These are phyloP conservation scores for Pichia rugopelliculosa DNA, from an alignment of 805 yeast genomes.

Conservation along the genomic window DNA sequence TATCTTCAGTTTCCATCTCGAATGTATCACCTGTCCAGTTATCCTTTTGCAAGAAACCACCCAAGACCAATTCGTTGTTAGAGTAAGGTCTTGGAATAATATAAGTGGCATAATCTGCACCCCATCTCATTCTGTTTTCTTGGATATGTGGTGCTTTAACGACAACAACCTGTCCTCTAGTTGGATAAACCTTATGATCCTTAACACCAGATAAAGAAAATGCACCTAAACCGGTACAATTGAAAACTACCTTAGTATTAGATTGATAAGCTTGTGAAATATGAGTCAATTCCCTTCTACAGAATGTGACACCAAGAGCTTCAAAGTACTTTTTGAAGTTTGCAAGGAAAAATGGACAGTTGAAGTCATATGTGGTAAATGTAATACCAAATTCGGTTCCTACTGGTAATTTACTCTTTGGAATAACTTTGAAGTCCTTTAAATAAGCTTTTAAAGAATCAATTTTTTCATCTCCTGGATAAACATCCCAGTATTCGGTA, in stretches of 20 bases:
- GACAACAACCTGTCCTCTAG: conserved; percentile 75
- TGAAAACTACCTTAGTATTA: conserved; percentile 47
- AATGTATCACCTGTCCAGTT: conserved; percentile 58
- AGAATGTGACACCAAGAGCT: conserved; percentile 43
- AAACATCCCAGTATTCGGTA: conserved; percentile 51
- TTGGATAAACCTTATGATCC: conserved; percentile 58
- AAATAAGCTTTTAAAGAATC: conserved; percentile 42
- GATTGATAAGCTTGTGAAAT: conserved; percentile 45
- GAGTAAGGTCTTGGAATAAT: conserved; percentile 66
- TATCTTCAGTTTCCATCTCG: conserved; percentile 51
- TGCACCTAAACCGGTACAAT: conserved; percentile 75
- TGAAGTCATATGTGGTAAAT: conserved; percentile 61
- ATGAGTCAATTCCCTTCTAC: conserved; percentile 40
- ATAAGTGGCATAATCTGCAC: conserved; percentile 54
- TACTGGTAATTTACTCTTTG: conserved; percentile 35
- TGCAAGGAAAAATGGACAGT: conserved; percentile 55
- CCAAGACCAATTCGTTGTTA: conserved; percentile 60
- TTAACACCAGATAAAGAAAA: conserved; percentile 53
- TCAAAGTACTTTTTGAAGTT: conserved; percentile 40
- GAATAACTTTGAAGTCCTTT: conserved; percentile 36
- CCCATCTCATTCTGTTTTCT: conserved; percentile 56
- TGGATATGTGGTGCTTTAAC: conserved; percentile 61
- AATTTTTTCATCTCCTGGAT: conserved; percentile 41
- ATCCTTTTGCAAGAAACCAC: conserved; percentile 63
- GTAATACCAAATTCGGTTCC: conserved; percentile 51